Conservation (phyloP, 2,329 filamentous ascomycete species). For the Aureobasidium sp. region DNA sequence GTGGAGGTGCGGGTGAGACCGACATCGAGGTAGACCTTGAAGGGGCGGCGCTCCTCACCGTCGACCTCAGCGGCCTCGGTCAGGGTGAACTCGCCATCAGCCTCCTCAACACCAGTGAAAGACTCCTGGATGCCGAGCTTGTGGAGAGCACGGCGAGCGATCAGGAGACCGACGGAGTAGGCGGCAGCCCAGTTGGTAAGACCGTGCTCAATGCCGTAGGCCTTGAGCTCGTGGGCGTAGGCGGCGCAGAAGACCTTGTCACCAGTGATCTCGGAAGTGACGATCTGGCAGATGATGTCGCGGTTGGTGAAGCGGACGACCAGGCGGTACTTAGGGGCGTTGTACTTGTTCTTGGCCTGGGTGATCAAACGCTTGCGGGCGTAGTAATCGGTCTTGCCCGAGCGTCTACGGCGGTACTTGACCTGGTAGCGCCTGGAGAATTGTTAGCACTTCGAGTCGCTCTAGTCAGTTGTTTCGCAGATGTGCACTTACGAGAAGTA, state of each 20-base stretch:
- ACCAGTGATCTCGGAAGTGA: constrained; percentile 90
- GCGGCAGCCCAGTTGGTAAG: constrained; percentile 99
- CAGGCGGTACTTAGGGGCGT: constrained; percentile 98
- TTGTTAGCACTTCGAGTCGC: constrained; percentile 3
- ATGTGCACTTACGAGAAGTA: constrained; percentile 80
- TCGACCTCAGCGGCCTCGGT: constrained; percentile 91
- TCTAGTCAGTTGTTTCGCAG: not conserved
- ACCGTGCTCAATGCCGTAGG: constrained; percentile 96
- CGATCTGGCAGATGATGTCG: constrained; percentile 97
- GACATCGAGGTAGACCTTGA: constrained; percentile 99
- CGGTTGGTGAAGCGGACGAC: constrained; percentile 79
- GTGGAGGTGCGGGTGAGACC: constrained; percentile 96
- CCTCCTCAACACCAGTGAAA: constrained; percentile 94
- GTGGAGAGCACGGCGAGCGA: constrained; percentile 92
- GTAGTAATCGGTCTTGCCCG: constrained; percentile 99
- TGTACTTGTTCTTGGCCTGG: constrained; percentile 99
- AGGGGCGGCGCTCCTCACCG: constrained; percentile 82
- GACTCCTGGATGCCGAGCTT: constrained; percentile 93
- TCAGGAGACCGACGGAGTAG: constrained; percentile 92
- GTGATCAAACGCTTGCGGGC: constrained; percentile 98
- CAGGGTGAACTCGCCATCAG: constrained; percentile 89
- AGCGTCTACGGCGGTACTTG: constrained; percentile 96
- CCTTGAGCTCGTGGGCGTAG: constrained; percentile 95
- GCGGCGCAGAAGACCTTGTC: constrained; percentile 94
- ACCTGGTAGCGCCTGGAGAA: constrained; percentile 80